Percentiles rank a stretch among this genome's conserved stretches.
Conservation (phyloP, 2,329 filamentous ascomycete genomes). For the Nemania serpens region DNA sequence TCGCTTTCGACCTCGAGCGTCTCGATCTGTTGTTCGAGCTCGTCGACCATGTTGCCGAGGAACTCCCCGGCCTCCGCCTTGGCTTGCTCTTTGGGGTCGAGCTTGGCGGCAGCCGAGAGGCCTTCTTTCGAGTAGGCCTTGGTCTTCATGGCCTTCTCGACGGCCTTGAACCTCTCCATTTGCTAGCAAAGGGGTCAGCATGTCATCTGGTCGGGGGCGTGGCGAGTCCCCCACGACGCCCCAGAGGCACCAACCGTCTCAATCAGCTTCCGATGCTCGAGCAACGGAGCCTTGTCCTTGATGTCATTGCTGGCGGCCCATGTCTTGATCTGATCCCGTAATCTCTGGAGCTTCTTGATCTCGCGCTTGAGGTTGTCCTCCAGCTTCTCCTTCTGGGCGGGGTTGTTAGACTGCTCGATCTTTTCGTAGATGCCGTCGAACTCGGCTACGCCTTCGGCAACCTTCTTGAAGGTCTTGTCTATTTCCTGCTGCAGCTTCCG, state of each 20-base stretch:
- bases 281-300: conserved; percentile 95
- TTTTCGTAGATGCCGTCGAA: conserved; percentile 98
- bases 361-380: conserved; percentile 98
- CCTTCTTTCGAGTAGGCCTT: conserved; percentile 99
- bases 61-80: conserved; percentile 89
- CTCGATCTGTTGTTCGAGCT: conserved; percentile 93
- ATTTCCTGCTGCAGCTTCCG: conserved; percentile 98
- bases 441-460: conserved; percentile 85
- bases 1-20: conserved; percentile 89
- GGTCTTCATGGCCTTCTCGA: conserved; percentile 99
- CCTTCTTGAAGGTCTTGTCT: conserved; percentile 99
- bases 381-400: conserved; percentile 95
- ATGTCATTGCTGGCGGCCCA: conserved; percentile 98
- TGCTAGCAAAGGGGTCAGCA: conserved; percentile 59
- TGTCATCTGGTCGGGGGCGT: conserved; percentile 18
- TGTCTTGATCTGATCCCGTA: conserved; percentile 98
- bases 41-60: conserved; percentile 83
- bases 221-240: not conserved
- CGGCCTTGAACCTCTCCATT: conserved; percentile 99
- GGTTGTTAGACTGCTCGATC: conserved; percentile 89
- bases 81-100: conserved; percentile 97
- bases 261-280: conserved; percentile 94
- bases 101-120: conserved; percentile 84
- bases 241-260: conserved; percentile 74
- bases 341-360: conserved; percentile 98